Evolutionary conservation across 2,329 filamentous ascomycete species (phyloP), one percentile per base, ranked within the genome.

Genomic region (Colletotrichum tabaci): DNA sequence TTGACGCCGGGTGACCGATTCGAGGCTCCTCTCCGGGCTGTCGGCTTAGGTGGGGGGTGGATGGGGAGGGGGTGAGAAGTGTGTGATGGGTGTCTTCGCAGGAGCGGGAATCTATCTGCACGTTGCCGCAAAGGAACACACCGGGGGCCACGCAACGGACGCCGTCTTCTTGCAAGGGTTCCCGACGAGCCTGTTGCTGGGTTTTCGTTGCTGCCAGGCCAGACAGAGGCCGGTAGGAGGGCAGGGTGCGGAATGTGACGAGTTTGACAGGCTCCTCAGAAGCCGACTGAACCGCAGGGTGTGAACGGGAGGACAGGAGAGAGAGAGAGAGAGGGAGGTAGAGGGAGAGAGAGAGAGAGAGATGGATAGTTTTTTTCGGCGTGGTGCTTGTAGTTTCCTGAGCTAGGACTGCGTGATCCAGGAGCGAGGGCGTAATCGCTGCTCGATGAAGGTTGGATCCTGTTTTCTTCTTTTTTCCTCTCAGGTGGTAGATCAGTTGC

Each of bases 61-160:
- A 69, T 67, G 65, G 64, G 61, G 50, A 67, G 65, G 61, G 61
- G 50, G 26, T 47, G 44, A 16, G 44, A 23, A 15, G 23, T 30
- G 15, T 52, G 49, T 26, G 30, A 8, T 9, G 13, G 21, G 56
- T 44, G 35, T 47, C 26, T 63, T 68, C 65, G 71, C 64, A 66
- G 49, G 58, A 62, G 67, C 72, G 67, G 64, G 72, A 74, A 67
- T 74, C 72, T 74, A 67, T 74, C 72, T 74, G 73, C 73, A 74
- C n/a, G 73, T 64, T 74, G 65, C 73, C 72, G 73, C 68, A 74
- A 74, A 58, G 67, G 72, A 74, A 69, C 58, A 74, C 67, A 47
- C 44, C 65, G 60, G 47, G 63, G 70, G 67, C 68, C 58, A 68
- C 58, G 65, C 65, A 71, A 68, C 26, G 57, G 52, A 57, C 52